Base-by-base conservation (phyloP, 768 basidiomycete genomes). In the Tephrocybe rancida region DNA sequence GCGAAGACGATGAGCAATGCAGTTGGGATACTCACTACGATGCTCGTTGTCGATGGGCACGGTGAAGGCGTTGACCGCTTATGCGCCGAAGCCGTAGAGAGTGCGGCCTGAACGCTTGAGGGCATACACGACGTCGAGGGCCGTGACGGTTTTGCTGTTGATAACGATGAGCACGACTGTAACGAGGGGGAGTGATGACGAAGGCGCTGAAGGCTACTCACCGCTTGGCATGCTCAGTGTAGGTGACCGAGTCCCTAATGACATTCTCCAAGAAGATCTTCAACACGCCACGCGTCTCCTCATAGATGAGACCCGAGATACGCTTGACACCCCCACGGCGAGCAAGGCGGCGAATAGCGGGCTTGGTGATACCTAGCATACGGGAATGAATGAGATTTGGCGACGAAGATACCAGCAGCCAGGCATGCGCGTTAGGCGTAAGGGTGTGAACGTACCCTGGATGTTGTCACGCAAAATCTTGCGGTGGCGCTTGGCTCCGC, bases 301-400 rank as follows among this genome's bases (percentile, higher is more conserved):
- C 92, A 68, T 92, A 92, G 70, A 92, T 91, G 55, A 91, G 79
- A 56, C 88, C 88, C 38, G 85, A 88, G 65, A 90, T 89, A 86
- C 87, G 88, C 79, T 93, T 94, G 61, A 94, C 91, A 84, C 92
- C 92, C 66, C 92, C 91, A 81, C 91, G 87, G 66, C 91, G 88
- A 38, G 91, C 91, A 55, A 93, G 87, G 78, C 91, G 90, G 75
- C 88, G 88, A 68, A 93, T 83, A 67, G 82, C 87, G 61, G 88
- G 88, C 77, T 88, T 88, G 55, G 86, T 89, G 71, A 88, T 88
- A 73, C 86, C 85, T 81, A 42, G 10, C 18, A 19, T 38, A 38
- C 9, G n/a, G 37, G 6, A 5, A 38, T 11, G 37, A 10, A 18
- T 38, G n/a, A 38, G 11, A 5, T 11, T 18, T 6, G 16, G 16